These are phyloP conservation scores for Adenanthera pavonina DNA, from an alignment of 306 rosid species.

Conservation along the genomic window DNA sequence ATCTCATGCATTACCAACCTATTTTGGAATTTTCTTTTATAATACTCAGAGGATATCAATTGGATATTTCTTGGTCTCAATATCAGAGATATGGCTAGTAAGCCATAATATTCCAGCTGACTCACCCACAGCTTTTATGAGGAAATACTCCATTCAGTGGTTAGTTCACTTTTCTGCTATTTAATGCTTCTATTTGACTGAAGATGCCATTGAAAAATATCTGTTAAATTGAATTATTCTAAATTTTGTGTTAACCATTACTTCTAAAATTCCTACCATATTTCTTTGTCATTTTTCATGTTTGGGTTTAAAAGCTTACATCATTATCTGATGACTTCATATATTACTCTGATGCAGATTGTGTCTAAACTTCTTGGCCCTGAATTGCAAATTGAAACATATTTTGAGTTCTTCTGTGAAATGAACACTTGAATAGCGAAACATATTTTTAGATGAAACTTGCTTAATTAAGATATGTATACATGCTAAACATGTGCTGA, in stretches of 20 bases:
- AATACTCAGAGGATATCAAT: conserved; percentile 74
- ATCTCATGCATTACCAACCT: conserved; percentile 3
- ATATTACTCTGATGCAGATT: conserved; percentile 4
- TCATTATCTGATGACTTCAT: conserved; percentile 22
- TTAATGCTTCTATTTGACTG: conserved; percentile 25
- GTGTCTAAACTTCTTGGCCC: conserved; percentile 16
- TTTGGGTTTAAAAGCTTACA: conserved; percentile 17
- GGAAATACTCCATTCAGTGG: conserved; percentile 83
- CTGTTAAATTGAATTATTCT: neutral
- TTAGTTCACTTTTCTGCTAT: conserved; percentile 48
- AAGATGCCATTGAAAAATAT: conserved; percentile 23
- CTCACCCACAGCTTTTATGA: conserved; percentile 56
- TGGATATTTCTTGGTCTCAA: conserved; percentile 76
- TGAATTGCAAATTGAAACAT: conserved; percentile 29
- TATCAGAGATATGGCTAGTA: conserved; percentile 78
- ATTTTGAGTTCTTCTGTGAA: conserved; percentile 27
- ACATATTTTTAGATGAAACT: conserved; percentile 7
- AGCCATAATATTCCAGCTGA: conserved; percentile 53
- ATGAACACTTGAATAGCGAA: conserved; percentile 10
- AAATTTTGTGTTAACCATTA: neutral
- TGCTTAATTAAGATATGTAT: conserved; percentile 19
- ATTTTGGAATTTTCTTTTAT: conserved; percentile 26
- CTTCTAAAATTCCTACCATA: conserved; percentile 9
- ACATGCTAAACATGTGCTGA: conserved; percentile 14
- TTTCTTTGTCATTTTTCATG: conserved; percentile 22